phyloP scores from a whole-genome alignment of 83 land plant genomes.

The Isoetes engelmannii region DNA sequence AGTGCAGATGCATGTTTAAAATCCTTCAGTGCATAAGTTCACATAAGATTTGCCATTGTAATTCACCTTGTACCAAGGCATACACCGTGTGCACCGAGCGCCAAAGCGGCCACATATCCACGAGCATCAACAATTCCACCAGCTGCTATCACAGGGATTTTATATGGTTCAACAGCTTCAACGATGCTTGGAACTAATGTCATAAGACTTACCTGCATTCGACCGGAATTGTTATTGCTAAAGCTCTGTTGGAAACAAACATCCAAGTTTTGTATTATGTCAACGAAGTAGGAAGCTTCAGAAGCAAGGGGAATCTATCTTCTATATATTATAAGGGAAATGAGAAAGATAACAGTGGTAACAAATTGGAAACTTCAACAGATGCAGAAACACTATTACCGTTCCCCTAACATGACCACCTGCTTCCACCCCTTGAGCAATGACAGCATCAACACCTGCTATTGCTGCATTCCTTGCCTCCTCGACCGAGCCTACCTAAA shows the following conservation, averaged over 20 bases:
- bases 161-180: constrained; percentile 43
- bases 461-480: constrained; percentile 28
- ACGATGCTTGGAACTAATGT: constrained; percentile 65
- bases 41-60: not conserved
- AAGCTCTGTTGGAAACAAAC: too few species aligned
- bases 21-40: too few species aligned
- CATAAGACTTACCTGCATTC: constrained; percentile 46
- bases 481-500: constrained; percentile 30
- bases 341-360: too few species aligned
- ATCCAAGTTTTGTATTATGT: too few species aligned
- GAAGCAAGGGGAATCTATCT: not conserved
- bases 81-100: constrained; percentile 83
- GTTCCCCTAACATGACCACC: constrained; percentile 35
- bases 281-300: not conserved
- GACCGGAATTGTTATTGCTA: not conserved
- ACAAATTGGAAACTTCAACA: too few species aligned
- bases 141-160: constrained; percentile 77
- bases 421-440: constrained; percentile 39
- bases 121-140: constrained; percentile 87
- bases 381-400: constrained; percentile 1
- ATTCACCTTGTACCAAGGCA: constrained; percentile 75
- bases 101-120: constrained; percentile 89
- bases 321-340: not conserved
- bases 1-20: not conserved
- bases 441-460: constrained; percentile 36